These are phyloP conservation scores for Metarhizium sp. DNA, from an alignment of 2,329 filamentous ascomycete genomes.

Conservation along the genomic window DNA sequence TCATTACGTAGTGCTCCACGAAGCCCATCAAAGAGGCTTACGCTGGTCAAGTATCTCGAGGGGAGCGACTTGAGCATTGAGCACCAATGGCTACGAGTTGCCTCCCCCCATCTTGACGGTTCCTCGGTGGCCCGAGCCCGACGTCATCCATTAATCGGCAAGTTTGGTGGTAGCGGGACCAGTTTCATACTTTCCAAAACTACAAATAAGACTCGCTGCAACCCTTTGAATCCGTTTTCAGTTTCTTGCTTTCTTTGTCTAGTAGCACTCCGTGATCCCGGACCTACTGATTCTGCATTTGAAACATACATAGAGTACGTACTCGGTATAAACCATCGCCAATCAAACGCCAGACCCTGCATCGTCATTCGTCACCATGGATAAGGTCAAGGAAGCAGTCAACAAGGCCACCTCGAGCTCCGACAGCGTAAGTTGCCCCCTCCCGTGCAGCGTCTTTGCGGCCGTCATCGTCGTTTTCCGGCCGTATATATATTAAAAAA, in stretches of 20 bases:
- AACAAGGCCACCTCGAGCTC: not conserved
- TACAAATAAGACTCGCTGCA: not conserved
- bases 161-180: not conserved
- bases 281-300: too few species aligned
- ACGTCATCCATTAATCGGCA: slow-evolving; percentile 6
- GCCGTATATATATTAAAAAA: not conserved
- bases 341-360: not conserved
- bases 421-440: not conserved
- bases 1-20: not conserved
- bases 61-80: not conserved
- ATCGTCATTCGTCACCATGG: not conserved
- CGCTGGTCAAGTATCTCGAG: slow-evolving; percentile 2
- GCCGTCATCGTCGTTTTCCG: not conserved
- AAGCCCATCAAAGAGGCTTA: slow-evolving; percentile 10
- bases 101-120: not conserved
- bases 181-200: not conserved
- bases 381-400: not conserved
- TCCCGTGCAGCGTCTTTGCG: not conserved
- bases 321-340: not conserved
- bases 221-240: not conserved
- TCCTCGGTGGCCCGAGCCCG: not conserved
- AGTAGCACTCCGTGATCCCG: too few species aligned
- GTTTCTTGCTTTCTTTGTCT: not conserved
- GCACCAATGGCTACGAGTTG: not conserved
- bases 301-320: not conserved